Conservation (phyloP, 1,284 basidiomycete species). For the Naganishia sp. region DNA sequence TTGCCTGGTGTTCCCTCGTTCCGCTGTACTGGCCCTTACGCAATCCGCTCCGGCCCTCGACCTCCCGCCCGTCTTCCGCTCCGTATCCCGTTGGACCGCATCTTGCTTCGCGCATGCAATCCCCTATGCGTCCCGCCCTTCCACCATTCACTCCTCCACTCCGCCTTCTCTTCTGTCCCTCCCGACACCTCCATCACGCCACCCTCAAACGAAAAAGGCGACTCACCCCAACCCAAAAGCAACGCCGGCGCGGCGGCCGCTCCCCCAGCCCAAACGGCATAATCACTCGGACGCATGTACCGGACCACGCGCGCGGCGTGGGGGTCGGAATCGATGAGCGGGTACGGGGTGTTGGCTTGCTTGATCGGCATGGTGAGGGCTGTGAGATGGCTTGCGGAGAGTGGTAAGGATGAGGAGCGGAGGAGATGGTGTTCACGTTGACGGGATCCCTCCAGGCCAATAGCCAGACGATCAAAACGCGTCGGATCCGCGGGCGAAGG, state of each 20-base stretch:
- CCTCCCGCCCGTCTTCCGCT: too few relatives aligned
- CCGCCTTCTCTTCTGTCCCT: too few relatives aligned
- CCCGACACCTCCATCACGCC: background rate
- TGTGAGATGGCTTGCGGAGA: background rate
- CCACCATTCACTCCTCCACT: background rate
- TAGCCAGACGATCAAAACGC: conserved; percentile 22
- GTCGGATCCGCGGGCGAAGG: background rate
- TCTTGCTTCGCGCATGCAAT: background rate
- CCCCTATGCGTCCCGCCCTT: background rate
- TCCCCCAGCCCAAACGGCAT: conserved; percentile 76
- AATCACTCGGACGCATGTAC: conserved; percentile 88
- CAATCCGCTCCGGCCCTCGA: too few relatives aligned
- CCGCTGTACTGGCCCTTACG: too few relatives aligned
- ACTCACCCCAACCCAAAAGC: conserved; percentile 47
- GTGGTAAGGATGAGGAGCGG: background rate
- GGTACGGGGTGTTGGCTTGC: conserved; percentile 70
- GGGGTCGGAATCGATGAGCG: conserved; percentile 89
- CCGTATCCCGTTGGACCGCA: background rate
- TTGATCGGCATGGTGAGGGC: conserved; percentile 65
- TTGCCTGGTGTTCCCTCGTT: too few relatives aligned
- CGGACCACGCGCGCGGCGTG: conserved; percentile 83
- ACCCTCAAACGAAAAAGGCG: background rate
- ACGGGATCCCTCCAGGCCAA: background rate
- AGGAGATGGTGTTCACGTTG: background rate
- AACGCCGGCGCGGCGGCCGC: conserved; percentile 62